Base-by-base conservation (phyloP, 805 yeast genomes). In the Tetrapisispora pingtungensis region DNA sequence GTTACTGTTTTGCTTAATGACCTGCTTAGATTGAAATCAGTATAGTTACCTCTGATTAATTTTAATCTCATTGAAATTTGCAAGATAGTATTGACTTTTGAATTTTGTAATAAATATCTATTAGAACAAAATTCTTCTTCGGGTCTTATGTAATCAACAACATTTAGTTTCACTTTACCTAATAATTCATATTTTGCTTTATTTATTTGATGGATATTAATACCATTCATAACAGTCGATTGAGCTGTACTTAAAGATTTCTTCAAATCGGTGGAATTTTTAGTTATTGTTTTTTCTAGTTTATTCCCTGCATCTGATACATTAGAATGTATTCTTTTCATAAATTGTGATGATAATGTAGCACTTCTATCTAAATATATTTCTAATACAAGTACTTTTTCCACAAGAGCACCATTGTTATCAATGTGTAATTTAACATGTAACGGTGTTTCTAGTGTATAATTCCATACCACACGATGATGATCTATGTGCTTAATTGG, bases 1-100 rank as follows among this genome's bases (percentile, higher is more conserved):
- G 34, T 10, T 7, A 24, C 28, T 3, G 33, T 6, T 22, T 33
- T 42, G 17, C 17, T 36, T 12, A 36, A 44, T 10, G 37, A 5
- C 14, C 14, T 42, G 27, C n/a, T 40, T 4, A 49, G 30, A 22
- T 48, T 47, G 38, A 64, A 64, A 33, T 64, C 68, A n/a, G 47
- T 47, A 44, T 61, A 64, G 1, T 53, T 40, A 22, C 68, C 76
- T 49, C 71, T 62, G 26, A 66, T 51, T 36, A 69, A 55, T 33
- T 67, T 69, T 52, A 84, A 62, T 4, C 68, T 67, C 17, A 84
- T 65, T 1, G 80, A 71, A 34, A 86, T 48, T 46, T 74, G 80
- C 31, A 83, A 62, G 15, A 86, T 83, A 2, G 94, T 80, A 60
- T 90, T 90, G 17, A 90, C 78, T 52, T 86, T 85, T 1, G 95